Conservation (phyloP, 768 basidiomycete species). For the Kwoniella pini region DNA sequence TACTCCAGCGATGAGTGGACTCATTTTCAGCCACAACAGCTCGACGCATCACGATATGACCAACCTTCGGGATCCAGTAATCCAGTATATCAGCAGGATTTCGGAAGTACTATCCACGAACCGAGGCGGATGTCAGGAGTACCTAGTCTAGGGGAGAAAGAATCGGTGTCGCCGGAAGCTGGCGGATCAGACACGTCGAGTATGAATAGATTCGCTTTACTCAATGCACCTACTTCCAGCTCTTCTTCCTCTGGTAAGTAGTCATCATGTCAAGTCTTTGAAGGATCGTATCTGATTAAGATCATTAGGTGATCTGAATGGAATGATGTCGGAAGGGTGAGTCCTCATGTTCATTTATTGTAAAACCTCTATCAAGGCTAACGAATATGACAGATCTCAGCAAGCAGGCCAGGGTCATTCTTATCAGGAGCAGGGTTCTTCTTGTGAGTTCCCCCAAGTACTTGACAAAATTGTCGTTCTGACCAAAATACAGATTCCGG, state of each 20-base stretch:
- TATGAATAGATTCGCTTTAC: not conserved
- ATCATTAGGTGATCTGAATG: not conserved
- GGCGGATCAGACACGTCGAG: conserved; percentile 1
- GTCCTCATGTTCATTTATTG: no score
- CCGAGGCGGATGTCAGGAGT: conserved; percentile 1
- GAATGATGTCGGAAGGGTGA: conserved; percentile 5
- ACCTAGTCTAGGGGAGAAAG: conserved; percentile 2
- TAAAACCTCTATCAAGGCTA: not conserved
- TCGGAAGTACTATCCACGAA: not conserved
- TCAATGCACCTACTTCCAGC: conserved; percentile 1
- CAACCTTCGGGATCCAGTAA: not conserved
- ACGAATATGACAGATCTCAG: not conserved
- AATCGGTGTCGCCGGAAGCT: not conserved
- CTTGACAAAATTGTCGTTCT: no score
- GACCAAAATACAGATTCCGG: conserved; percentile 1
- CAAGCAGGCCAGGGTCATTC: not conserved
- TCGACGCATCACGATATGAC: not conserved
- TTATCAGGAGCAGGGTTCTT: not conserved
- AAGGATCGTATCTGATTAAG: no score
- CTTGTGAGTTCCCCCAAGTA: conserved; percentile 1
- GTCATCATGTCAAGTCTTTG: not conserved
- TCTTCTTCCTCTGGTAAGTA: conserved; percentile 6
- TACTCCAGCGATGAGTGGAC: not conserved
- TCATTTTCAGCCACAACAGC: not conserved
- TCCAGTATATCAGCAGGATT: conserved; percentile 1